A percentile compares a stretch with the other conserved stretches of the same genome.
phyloP scores from a whole-genome alignment of 2,329 filamentous ascomycete genomes.

The Zasmidium angulare region DNA sequence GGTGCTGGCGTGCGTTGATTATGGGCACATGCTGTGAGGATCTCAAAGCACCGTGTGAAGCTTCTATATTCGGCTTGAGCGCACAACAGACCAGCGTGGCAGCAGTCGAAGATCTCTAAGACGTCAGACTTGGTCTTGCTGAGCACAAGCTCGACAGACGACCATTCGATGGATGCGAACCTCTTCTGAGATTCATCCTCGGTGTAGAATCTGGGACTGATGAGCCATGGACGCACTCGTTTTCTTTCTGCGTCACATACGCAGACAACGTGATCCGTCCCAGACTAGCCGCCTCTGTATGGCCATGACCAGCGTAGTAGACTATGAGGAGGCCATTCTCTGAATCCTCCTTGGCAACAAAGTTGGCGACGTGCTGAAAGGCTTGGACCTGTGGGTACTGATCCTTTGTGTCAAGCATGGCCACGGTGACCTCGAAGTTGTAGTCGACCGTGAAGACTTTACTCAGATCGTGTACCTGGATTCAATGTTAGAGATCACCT shows the following conservation, averaged over 20 bases:
- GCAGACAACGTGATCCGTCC: constrained; percentile 1
- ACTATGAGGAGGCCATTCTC: constrained; percentile 28
- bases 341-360: constrained; percentile 22
- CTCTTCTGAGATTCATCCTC: neutral
- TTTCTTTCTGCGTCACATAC: neutral
- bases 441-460: constrained; percentile 15
- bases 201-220: neutral
- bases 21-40: neutral
- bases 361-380: constrained; percentile 20
- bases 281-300: neutral
- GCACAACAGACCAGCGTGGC: neutral
- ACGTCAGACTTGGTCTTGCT: neutral
- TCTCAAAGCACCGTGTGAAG: neutral
- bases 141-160: neutral
- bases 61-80: neutral
- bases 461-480: neutral
- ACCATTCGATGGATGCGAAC: neutral
- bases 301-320: constrained; percentile 34
- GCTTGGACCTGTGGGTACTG: constrained; percentile 14
- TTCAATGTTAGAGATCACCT: neutral
- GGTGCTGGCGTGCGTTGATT: neutral
- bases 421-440: constrained; percentile 5
- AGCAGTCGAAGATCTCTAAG: constrained; percentile 4
- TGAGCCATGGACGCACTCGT: neutral
- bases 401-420: neutral